Conservation (phyloP, 2,329 filamentous ascomycete species). For the Aspergillus glaucus region DNA sequence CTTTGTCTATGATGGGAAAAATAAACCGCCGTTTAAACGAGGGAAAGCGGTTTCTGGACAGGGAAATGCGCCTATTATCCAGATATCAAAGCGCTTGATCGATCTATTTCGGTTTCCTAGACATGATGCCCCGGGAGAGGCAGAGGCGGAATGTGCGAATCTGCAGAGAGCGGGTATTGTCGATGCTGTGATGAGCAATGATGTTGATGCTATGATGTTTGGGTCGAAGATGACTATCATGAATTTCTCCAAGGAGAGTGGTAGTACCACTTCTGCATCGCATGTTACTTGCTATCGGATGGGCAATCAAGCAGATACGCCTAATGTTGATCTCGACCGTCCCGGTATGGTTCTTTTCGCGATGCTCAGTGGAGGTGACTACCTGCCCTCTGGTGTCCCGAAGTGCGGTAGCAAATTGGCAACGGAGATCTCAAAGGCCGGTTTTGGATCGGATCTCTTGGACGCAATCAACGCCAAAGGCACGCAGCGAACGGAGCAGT, state of each 20-base stretch:
- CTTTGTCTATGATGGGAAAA: slow-evolving; percentile 83
- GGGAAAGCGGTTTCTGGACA: slow-evolving; percentile 58
- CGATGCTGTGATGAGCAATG: slow-evolving; percentile 90
- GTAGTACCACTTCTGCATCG: slow-evolving; percentile 57
- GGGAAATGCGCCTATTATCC: slow-evolving; percentile 58
- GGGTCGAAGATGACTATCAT: slow-evolving; percentile 72
- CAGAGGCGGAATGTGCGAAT: slow-evolving; percentile 89
- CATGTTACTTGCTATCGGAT: slow-evolving; percentile 78
- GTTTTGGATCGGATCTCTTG: slow-evolving; percentile 70
- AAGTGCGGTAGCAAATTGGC: slow-evolving; percentile 84
- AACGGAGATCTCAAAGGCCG: slow-evolving; percentile 81
- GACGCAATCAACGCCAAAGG: slow-evolving; percentile 50
- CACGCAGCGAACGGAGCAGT: slow-evolving; percentile 20
- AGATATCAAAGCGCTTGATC: slow-evolving; percentile 76
- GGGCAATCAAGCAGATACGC: slow-evolving; percentile 10
- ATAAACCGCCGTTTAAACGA: slow-evolving; percentile 81
- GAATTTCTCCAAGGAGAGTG: slow-evolving; percentile 73
- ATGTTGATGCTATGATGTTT: slow-evolving; percentile 97
- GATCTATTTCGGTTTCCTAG: slow-evolving; percentile 76
- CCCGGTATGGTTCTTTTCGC: slow-evolving; percentile 92
- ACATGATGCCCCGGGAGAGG: slow-evolving; percentile 87
- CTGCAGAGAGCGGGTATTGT: slow-evolving; percentile 76
- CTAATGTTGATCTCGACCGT: slow-evolving; percentile 54
- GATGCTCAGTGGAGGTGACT: slow-evolving; percentile 92
- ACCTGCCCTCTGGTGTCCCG: slow-evolving; percentile 78